Conservation (phyloP, 345 rosid species). For the Populus alba region DNA sequence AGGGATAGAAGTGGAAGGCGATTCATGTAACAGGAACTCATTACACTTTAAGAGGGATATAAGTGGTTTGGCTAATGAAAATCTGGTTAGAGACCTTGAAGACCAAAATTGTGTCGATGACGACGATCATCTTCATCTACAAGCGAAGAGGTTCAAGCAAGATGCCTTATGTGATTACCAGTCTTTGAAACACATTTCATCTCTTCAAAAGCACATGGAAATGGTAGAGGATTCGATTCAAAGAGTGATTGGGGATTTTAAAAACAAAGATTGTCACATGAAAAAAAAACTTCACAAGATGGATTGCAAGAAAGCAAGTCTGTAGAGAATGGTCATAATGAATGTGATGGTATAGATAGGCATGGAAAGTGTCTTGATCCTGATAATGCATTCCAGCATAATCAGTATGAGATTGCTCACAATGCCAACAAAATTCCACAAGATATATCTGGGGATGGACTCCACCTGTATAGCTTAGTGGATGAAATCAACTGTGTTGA, state of each 20-base stretch:
- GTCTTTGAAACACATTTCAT: conserved; percentile 4
- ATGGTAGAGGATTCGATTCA: conserved; percentile 13
- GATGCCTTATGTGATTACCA: conserved; percentile 7
- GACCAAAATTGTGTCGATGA: conserved; percentile 1
- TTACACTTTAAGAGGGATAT: conserved; percentile 33
- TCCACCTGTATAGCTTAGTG: background rate
- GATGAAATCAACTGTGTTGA: conserved; percentile 20
- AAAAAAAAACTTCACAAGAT: conserved; percentile 19
- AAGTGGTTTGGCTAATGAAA: conserved; percentile 22
- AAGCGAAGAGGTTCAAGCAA: conserved; percentile 39
- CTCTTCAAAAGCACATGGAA: background rate
- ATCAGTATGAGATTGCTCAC: conserved; percentile 8
- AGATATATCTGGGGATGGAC: conserved; percentile 2
- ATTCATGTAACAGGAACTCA: conserved; percentile 1
- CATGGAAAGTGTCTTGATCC: conserved; percentile 12
- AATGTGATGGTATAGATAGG: conserved; percentile 14
- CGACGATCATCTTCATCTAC: conserved; percentile 15
- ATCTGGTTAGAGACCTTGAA: conserved; percentile 9
- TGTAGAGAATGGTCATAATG: conserved; percentile 20
- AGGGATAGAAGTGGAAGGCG: conserved; percentile 2
- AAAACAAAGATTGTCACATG: conserved; percentile 11
- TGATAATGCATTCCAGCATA: conserved; percentile 14
- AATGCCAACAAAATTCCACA: conserved; percentile 8
- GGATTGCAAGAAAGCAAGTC: conserved; percentile 11
- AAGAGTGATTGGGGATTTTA: conserved; percentile 4